Evolutionary conservation across 768 basidiomycete genomes (phyloP).

Genomic region (Russula sp.): DNA sequence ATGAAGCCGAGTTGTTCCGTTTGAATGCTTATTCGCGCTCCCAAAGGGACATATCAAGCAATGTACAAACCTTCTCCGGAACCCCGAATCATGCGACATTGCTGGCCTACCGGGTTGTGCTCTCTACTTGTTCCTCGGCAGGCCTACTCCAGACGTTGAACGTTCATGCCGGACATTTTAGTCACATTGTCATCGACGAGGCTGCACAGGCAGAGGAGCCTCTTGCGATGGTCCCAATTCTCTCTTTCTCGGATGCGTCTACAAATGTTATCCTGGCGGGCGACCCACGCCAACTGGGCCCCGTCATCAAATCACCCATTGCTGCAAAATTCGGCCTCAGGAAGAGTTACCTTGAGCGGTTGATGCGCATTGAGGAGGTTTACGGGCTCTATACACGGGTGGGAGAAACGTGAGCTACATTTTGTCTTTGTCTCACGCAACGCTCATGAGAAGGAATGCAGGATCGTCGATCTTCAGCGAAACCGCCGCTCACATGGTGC

Average conservation of each 20-base stretch:
- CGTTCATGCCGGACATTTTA: constrained; percentile 48
- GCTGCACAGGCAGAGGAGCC: constrained; percentile 62
- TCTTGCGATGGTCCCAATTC: constrained; percentile 43
- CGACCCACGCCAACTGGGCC: constrained; percentile 36
- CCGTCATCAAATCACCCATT: constrained; percentile 32
- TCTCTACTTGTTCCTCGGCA: constrained; percentile 53
- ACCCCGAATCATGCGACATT: constrained; percentile 35
- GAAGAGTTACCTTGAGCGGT: constrained; percentile 33
- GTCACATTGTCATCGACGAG: constrained; percentile 58
- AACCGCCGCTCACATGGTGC: constrained; percentile 27
- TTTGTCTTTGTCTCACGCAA: background rate
- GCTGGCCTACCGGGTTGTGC: constrained; percentile 44
- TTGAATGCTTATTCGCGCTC: constrained; percentile 46
- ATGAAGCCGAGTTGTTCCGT: constrained; percentile 40
- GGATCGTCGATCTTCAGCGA: constrained; percentile 19
- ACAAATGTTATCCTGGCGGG: constrained; percentile 37
- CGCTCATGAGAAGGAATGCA: constrained; percentile 9
- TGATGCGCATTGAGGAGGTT: constrained; percentile 30
- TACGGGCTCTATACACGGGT: constrained; percentile 27
- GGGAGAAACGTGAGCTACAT: constrained; percentile 31
- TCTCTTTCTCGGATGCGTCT: constrained; percentile 29
- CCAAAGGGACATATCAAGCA: constrained; percentile 32
- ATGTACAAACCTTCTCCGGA: constrained; percentile 35
- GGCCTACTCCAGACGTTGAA: constrained; percentile 45
- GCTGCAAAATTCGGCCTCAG: constrained; percentile 29